A percentile compares a stretch with the other conserved stretches of the same genome.
phyloP scores from a whole-genome alignment of 75 land plant genomes.

The Cryptomeria japonica region DNA sequence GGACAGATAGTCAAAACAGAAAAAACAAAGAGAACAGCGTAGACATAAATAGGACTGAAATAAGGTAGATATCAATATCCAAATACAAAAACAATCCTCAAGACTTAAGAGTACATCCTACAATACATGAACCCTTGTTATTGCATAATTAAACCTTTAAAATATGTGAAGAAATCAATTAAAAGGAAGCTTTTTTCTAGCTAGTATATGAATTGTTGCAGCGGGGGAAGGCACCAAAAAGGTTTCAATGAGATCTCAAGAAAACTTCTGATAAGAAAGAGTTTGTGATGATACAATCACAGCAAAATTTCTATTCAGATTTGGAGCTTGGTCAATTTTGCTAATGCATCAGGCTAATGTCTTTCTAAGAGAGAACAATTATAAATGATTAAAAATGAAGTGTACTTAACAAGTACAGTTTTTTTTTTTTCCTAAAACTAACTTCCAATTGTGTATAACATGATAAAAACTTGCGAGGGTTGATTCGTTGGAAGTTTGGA shows the following conservation, averaged over 20 bases:
- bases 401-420: neutral
- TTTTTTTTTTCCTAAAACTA: neutral
- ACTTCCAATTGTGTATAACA: neutral
- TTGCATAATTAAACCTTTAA: neutral
- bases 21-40: neutral
- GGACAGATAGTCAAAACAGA: too few species aligned
- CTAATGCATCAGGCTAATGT: neutral
- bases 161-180: neutral
- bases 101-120: too few species aligned
- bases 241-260: neutral
- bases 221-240: neutral
- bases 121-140: neutral
- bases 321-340: neutral
- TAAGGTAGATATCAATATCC: neutral
- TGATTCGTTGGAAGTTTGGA: neutral
- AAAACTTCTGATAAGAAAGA: neutral
- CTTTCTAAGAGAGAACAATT: neutral
- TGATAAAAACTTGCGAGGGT: neutral
- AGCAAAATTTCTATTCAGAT: neutral
- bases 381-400: neutral
- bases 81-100: too few species aligned
- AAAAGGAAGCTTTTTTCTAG: neutral
- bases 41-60: neutral
- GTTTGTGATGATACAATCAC: neutral
- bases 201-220: neutral